Conservation (phyloP, 1,139 yeast species). For the Torulaspora globosa region DNA sequence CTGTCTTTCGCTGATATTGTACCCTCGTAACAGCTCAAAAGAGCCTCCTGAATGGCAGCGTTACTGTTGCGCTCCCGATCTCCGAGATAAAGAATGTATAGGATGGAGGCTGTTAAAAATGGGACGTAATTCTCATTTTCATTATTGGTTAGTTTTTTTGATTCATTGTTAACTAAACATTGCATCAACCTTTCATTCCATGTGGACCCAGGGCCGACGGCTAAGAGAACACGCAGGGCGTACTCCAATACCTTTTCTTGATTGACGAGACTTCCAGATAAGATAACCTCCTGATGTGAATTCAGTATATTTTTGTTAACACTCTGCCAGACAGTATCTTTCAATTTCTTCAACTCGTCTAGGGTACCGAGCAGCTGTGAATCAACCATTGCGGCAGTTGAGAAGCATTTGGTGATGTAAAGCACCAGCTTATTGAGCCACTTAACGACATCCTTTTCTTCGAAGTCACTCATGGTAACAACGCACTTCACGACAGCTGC, state of each 20-base stretch:
- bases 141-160: constrained; percentile 35
- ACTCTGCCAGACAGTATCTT: constrained; percentile 34
- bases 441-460: constrained; percentile 19
- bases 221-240: constrained; percentile 40
- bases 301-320: constrained; percentile 51
- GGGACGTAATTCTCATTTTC: constrained; percentile 32
- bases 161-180: constrained; percentile 53
- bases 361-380: constrained; percentile 38
- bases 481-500: constrained; percentile 32
- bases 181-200: constrained; percentile 59
- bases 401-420: constrained; percentile 58
- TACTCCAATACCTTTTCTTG: constrained; percentile 44
- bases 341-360: constrained; percentile 34
- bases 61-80: constrained; percentile 50
- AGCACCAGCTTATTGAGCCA: constrained; percentile 49
- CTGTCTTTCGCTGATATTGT: constrained; percentile 58
- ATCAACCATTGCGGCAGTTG: constrained; percentile 46
- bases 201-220: constrained; percentile 41
- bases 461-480: constrained; percentile 14
- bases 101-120: constrained; percentile 44
- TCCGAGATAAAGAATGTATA: constrained; percentile 45
- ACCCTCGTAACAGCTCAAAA: constrained; percentile 58
- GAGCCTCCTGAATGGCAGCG: constrained; percentile 43
- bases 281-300: constrained; percentile 64
- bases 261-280: constrained; percentile 50